Conservation (phyloP, 257 asterid genomes). For the Solanum bulbocastanum region DNA sequence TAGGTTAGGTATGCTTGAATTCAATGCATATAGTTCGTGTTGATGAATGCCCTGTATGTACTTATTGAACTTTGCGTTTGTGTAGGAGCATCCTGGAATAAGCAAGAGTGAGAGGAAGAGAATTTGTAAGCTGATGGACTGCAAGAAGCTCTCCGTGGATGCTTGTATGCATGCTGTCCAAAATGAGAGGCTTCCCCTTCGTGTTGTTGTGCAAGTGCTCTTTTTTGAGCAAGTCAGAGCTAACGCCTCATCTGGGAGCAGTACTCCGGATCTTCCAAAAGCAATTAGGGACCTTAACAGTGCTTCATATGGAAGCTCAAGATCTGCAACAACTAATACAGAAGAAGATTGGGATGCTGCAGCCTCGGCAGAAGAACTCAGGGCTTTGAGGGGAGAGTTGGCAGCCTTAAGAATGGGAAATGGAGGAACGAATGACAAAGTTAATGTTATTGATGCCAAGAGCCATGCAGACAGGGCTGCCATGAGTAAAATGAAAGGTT, state of each 20-base stretch:
- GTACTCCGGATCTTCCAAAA: slow-evolving; percentile 89
- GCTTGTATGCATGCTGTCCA: slow-evolving; percentile 96
- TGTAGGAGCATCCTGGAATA: slow-evolving; percentile 77
- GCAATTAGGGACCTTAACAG: slow-evolving; percentile 68
- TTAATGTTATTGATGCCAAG: slow-evolving; percentile 23
- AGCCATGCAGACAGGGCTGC: slow-evolving; percentile 47
- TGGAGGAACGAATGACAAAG: slow-evolving; percentile 31
- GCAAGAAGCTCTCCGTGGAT: slow-evolving; percentile 85
- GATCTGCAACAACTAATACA: slow-evolving; percentile 56
- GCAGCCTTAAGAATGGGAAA: slow-evolving; percentile 66
- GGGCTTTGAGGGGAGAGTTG: slow-evolving; percentile 74
- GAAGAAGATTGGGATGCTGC: slow-evolving; percentile 98
- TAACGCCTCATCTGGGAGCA: slow-evolving; percentile 86
- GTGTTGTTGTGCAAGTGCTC: slow-evolving; percentile 86
- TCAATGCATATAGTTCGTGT: not conserved
- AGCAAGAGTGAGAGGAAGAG: slow-evolving; percentile 79
- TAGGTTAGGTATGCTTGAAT: not conserved
- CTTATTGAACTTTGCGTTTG: not conserved
- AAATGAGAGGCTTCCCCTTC: slow-evolving; percentile 81
- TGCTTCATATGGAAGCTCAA: slow-evolving; percentile 64
- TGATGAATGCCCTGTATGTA: not conserved
- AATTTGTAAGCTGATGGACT: slow-evolving; percentile 76
- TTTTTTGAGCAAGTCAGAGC: slow-evolving; percentile 94
- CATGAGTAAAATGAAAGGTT: slow-evolving; percentile 48
- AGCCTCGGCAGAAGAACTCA: slow-evolving; percentile 81